Base-by-base conservation (phyloP, 495 filamentous ascomycete species). In the Hypoxylon lienhwacheense region DNA sequence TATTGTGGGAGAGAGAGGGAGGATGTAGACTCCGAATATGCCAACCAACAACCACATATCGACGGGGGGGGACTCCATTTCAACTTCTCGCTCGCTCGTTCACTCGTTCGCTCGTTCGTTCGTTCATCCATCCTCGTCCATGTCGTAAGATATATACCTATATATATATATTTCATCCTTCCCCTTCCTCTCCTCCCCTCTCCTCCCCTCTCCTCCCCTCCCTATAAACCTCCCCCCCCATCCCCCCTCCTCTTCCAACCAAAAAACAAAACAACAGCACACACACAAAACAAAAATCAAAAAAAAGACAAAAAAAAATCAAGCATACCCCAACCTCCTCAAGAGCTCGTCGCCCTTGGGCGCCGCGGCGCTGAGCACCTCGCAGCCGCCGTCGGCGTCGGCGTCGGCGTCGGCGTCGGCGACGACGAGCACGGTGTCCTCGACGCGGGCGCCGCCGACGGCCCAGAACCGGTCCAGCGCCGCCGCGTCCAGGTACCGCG, bases 341-440 rank as follows among this genome's bases (percentile, higher is more conserved):
- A 77, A 37, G 49, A 75, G 52, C 33, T 72, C 85, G 32, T 85
- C 76, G 0, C 86, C 88, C 70, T 91, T 95, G 0, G 89, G 89
- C 34, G 88, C 90, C 5, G 79, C 85, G 0, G 91, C n/a, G n/a
- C n/a, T 96, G 61, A 97, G 69, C 60, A 91, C 92, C 70, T 95
- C 87, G 61, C 84, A 84, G 17, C 90, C 90, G 25, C 78, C 75
- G n/a, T n/a, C 19, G 78, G 75, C 2, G 89, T 95, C n/a, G n/a
- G n/a, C n/a, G n/a, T 95, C 87, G 61, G 84, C 84, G 17, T 89
- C 90, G 25, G 78, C 75, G n/a, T n/a, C 19, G 78, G 75, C 2
- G 89, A n/a, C 95, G 10, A 96, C 83, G 7, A 95, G 75, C 40
- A 96, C 85, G 67, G 91, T 87, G 69, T 96, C 92, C 73, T 97